phyloP scores from a whole-genome alignment of 179 eudicot species.

The Monotropa hypopitys region DNA sequence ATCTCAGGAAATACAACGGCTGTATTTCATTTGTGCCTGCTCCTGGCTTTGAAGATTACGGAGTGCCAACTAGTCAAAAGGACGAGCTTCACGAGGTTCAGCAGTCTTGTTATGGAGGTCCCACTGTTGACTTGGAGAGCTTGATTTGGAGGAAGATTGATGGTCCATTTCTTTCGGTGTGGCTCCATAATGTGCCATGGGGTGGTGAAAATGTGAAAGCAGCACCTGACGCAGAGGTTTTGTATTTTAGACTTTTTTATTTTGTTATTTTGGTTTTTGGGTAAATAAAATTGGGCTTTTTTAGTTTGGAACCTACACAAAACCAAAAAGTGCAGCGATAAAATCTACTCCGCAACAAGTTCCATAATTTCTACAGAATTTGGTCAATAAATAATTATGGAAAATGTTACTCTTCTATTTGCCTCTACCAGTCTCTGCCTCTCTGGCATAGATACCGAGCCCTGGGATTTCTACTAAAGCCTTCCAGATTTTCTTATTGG shows the following conservation, averaged over 20 bases:
- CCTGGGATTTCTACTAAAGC: background rate
- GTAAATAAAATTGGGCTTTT: background rate
- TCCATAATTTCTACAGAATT: background rate
- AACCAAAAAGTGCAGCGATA: background rate
- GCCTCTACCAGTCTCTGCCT: background rate
- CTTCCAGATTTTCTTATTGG: background rate
- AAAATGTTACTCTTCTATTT: background rate
- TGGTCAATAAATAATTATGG: background rate
- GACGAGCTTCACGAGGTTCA: conserved; percentile 19
- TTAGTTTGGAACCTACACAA: background rate
- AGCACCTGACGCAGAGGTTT: conserved; percentile 87
- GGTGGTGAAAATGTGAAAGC: conserved; percentile 74
- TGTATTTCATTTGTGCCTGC: conserved; percentile 70
- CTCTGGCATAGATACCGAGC: background rate
- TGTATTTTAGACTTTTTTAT: background rate
- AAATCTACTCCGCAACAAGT: background rate
- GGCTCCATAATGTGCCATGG: conserved; percentile 99
- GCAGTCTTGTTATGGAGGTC: conserved; percentile 46
- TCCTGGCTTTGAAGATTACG: conserved; percentile 56
- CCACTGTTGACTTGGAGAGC: conserved; percentile 27
- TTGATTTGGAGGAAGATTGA: conserved; percentile 64
- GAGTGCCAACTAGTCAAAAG: conserved; percentile 29
- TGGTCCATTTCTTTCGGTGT: conserved; percentile 88
- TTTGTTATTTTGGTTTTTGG: background rate
- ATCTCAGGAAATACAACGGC: conserved; percentile 69